phyloP scores from a whole-genome alignment of 164 flowering plant genomes.

The Nelumbo lutea region DNA sequence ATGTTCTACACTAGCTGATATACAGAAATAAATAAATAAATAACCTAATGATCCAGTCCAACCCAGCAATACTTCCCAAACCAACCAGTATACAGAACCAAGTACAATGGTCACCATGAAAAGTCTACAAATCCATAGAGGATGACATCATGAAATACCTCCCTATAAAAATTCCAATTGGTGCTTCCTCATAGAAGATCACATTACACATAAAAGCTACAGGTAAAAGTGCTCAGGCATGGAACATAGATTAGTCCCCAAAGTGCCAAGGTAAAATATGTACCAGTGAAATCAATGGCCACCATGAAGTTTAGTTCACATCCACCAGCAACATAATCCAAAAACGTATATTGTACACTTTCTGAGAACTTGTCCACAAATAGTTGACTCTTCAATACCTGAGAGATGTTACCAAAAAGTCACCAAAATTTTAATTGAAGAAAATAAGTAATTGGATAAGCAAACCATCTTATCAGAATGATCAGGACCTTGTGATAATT shows the following conservation, averaged over 20 bases:
- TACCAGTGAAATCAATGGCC: conserved; percentile 90
- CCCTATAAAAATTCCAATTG: neutral
- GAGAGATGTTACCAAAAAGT: neutral
- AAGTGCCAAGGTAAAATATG: neutral
- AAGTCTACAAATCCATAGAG: neutral
- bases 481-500: conserved; percentile 52
- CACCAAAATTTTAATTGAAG: conserved; percentile 5
- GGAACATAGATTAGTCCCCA: conserved; percentile 2
- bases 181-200: neutral
- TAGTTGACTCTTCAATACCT: conserved; percentile 64
- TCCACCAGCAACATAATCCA: conserved; percentile 77
- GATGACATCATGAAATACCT: neutral
- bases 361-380: conserved; percentile 64
- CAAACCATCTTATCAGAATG: neutral
- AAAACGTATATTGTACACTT: conserved; percentile 52
- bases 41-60: too few species aligned
- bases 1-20: too few species aligned
- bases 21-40: too few species aligned
- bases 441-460: neutral
- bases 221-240: neutral
- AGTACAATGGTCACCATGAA: too few species aligned
- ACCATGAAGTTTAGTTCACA: conserved; percentile 86
- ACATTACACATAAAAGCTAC: neutral
- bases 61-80: too few species aligned
- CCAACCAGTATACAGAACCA: too few species aligned